Percentiles rank a stretch among this genome's conserved stretches.
These are phyloP conservation scores for Arxiozyma slooffiae DNA, from an alignment of 1,139 yeast species.

Conservation along the genomic window DNA sequence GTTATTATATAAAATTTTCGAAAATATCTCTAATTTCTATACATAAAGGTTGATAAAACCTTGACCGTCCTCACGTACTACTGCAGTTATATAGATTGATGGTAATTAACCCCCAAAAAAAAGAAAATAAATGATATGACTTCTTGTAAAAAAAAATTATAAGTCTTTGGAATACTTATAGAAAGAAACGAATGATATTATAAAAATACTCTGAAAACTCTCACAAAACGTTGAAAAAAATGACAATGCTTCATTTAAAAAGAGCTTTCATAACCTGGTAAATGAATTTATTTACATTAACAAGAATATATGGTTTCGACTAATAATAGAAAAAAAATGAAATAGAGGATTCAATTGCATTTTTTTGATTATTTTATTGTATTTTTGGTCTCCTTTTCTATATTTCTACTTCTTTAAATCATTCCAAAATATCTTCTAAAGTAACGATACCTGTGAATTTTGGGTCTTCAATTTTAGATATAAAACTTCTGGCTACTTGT, in stretches of 20 bases:
- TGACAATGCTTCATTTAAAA: too few species aligned
- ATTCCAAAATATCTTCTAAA: slow-evolving; percentile 39
- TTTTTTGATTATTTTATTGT: too few species aligned
- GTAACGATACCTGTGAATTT: slow-evolving; percentile 48
- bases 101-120: background rate
- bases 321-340: slow-evolving; percentile 3
- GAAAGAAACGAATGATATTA: background rate
- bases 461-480: slow-evolving; percentile 45
- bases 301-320: background rate
- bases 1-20: too few species aligned
- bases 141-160: too few species aligned
- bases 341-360: background rate
- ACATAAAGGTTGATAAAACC: background rate
- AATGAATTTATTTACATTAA: background rate
- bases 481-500: slow-evolving; percentile 51
- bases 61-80: background rate
- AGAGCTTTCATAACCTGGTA: background rate
- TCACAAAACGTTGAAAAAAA: too few species aligned
- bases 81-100: background rate
- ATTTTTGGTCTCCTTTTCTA: background rate
- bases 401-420: slow-evolving; percentile 7
- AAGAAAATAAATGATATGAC: background rate
- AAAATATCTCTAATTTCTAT: too few species aligned
- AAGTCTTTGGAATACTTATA: background rate
- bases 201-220: background rate